A percentile compares a stretch with the other conserved stretches of the same genome.
Conservation (phyloP, 306 rosid species). For the Pterocarpus macrocarpus region DNA sequence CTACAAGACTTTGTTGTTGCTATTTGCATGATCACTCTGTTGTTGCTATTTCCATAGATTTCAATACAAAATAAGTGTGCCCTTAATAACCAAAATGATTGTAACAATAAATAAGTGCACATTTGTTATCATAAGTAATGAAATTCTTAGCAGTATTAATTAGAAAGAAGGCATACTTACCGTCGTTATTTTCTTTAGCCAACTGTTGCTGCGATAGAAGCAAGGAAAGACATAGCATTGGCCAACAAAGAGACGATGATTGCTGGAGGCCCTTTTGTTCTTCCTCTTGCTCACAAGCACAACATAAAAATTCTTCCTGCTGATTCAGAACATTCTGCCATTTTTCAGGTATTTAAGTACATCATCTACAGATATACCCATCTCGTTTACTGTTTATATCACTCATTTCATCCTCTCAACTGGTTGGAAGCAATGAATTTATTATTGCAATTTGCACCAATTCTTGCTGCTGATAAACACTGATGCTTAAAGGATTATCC, state of each 20-base stretch:
- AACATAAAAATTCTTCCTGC: slow-evolving; percentile 95
- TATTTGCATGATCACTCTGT: too few relatives aligned
- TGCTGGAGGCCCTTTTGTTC: slow-evolving; percentile 96
- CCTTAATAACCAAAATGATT: too few relatives aligned
- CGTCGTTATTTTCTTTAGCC: slow-evolving; percentile 63
- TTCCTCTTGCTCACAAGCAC: slow-evolving; percentile 94
- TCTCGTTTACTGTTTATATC: neutral
- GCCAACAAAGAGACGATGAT: slow-evolving; percentile 97
- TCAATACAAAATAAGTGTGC: too few relatives aligned
- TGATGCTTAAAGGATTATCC: slow-evolving; percentile 37
- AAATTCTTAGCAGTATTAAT: slow-evolving; percentile 15
- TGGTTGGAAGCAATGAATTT: slow-evolving; percentile 7
- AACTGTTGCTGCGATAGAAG: slow-evolving; percentile 96
- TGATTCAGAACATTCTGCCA: slow-evolving; percentile 98
- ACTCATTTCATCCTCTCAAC: slow-evolving; percentile 9
- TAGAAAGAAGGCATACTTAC: neutral
- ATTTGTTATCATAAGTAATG: neutral
- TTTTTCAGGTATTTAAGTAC: slow-evolving; percentile 76
- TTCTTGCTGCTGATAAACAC: slow-evolving; percentile 21
- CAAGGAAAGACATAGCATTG: slow-evolving; percentile 97
- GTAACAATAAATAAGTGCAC: too few relatives aligned
- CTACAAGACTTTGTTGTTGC: too few relatives aligned
- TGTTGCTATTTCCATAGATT: too few relatives aligned
- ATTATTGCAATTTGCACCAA: slow-evolving; percentile 16
- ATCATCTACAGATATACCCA: neutral